Evolutionary conservation across 2,329 filamentous ascomycete species (phyloP).

Genomic region (Monascus ruber): DNA sequence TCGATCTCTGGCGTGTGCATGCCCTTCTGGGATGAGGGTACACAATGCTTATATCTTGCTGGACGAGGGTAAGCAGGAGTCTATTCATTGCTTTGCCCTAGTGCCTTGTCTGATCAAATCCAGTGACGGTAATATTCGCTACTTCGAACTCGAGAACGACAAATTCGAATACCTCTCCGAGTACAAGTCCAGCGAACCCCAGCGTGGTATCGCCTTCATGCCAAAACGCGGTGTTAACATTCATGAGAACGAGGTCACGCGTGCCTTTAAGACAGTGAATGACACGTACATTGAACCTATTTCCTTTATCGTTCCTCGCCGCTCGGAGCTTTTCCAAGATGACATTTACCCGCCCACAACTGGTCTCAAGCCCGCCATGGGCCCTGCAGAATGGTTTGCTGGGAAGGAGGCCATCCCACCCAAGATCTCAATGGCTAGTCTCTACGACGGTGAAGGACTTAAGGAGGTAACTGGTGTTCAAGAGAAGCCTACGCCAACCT

Average conservation of each 20-base stretch:
- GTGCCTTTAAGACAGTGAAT: conserved; percentile 94
- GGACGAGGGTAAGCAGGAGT: conserved; percentile 68
- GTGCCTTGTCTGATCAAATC: conserved; percentile 5
- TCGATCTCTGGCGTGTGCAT: conserved; percentile 97
- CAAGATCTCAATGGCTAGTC: conserved; percentile 85
- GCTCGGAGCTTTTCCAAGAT: conserved; percentile 89
- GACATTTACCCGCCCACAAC: conserved; percentile 88
- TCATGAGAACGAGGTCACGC: conserved; percentile 92
- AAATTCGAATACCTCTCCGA: conserved; percentile 96
- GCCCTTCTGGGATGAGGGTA: conserved; percentile 99
- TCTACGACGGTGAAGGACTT: conserved; percentile 75
- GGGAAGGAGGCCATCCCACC: conserved; percentile 76
- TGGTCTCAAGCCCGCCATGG: conserved; percentile 70
- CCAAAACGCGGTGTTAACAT: conserved; percentile 93
- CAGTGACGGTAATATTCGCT: conserved; percentile 96
- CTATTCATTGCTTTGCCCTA: no score
- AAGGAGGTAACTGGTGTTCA: conserved; percentile 54
- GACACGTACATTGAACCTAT: conserved; percentile 91
- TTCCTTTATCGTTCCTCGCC: conserved; percentile 89
- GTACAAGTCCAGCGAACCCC: conserved; percentile 92
- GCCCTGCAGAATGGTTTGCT: conserved; percentile 68
- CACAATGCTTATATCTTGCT: conserved; percentile 87
- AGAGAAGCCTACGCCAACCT: conserved; percentile 22
- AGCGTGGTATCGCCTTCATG: conserved; percentile 86
- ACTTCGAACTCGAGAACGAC: conserved; percentile 97